Percentiles rank a stretch among this genome's conserved stretches.
Conservation (phyloP, 1,139 yeast species). For the Yamadazyma diddensiae region DNA sequence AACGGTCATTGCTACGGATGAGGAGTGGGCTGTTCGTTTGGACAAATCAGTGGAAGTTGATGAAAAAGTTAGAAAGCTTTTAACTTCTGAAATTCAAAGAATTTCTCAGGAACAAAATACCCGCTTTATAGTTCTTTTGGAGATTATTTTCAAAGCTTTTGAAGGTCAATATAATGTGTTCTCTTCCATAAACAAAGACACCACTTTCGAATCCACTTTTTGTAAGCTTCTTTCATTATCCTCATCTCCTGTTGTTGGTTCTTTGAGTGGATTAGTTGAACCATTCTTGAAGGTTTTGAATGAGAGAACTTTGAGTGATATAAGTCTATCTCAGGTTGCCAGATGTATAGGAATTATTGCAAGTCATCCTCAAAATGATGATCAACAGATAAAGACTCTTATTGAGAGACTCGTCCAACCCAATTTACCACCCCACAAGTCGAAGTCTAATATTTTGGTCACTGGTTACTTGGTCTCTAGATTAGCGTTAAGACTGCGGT, state of each 20-base stretch:
- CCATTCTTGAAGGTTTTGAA: conserved; percentile 23
- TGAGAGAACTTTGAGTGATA: conserved; percentile 26
- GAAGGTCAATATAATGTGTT: conserved; percentile 21
- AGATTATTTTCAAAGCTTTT: conserved; percentile 27
- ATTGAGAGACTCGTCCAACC: conserved; percentile 11
- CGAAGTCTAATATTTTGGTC: conserved; percentile 31
- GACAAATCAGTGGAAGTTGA: conserved; percentile 74
- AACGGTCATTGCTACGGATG: conserved; percentile 65
- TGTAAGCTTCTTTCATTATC: conserved; percentile 35
- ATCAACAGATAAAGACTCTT: conserved; percentile 11
- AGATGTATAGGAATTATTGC: conserved; percentile 55
- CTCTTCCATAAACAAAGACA: conserved; percentile 12
- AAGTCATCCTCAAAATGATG: conserved; percentile 36
- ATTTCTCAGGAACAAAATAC: conserved; percentile 4
- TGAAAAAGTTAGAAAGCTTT: conserved; percentile 41
- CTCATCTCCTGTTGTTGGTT: conserved; percentile 26
- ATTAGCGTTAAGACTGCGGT: conserved; percentile 38
- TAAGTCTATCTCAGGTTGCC: conserved; percentile 39
- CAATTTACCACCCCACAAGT: conserved; percentile 15
- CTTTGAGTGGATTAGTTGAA: conserved; percentile 17
- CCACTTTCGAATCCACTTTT: conserved; percentile 28
- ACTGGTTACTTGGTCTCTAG: conserved; percentile 54
- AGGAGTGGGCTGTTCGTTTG: conserved; percentile 69
- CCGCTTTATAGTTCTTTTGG: conserved; percentile 19
- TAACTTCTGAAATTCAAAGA: conserved; percentile 25